Conservation (phyloP, 805 yeast genomes). For the Metschnikowia kofuensis region DNA sequence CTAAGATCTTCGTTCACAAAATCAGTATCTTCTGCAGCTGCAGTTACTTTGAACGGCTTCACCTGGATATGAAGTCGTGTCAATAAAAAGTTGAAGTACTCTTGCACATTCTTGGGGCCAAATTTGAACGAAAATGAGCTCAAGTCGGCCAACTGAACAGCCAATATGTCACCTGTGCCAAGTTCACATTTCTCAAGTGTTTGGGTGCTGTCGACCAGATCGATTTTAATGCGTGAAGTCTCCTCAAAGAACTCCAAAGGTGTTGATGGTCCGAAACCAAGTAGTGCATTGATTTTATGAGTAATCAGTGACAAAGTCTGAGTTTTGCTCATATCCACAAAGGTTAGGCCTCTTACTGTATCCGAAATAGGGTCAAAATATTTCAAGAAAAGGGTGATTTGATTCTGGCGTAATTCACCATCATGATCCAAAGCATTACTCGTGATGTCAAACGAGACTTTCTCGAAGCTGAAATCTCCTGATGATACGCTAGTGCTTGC, state of each 20-base stretch:
- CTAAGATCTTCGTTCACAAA: constrained; percentile 28
- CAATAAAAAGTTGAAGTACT: constrained; percentile 52
- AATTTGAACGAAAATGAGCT: constrained; percentile 16
- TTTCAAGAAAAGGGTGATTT: constrained; percentile 50
- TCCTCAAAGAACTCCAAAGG: constrained; percentile 56
- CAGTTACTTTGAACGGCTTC: constrained; percentile 44
- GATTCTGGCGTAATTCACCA: constrained; percentile 17
- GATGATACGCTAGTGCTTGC: constrained; percentile 15
- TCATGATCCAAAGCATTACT: constrained; percentile 8
- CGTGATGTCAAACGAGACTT: constrained; percentile 15
- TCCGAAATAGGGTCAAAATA: constrained; percentile 58
- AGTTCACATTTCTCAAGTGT: constrained; percentile 58
- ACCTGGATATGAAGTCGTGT: constrained; percentile 61
- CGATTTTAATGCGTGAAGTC: constrained; percentile 51
- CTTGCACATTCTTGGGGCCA: constrained; percentile 31
- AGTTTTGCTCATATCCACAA: constrained; percentile 49
- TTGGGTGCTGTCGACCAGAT: constrained; percentile 34
- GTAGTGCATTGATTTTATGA: constrained; percentile 38
- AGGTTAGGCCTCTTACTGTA: constrained; percentile 63
- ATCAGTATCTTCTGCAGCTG: constrained; percentile 54
- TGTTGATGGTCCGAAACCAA: constrained; percentile 35
- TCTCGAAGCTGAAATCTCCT: constrained; percentile 24
- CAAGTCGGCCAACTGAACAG: constrained; percentile 28
- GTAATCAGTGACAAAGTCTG: constrained; percentile 41
- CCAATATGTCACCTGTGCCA: constrained; percentile 65